A percentile compares a stretch with the other conserved stretches of the same genome.
Evolutionary conservation across 371 early-diverging fungal genomes (phyloP).

Genomic region (Actinomortierella ambigua): DNA sequence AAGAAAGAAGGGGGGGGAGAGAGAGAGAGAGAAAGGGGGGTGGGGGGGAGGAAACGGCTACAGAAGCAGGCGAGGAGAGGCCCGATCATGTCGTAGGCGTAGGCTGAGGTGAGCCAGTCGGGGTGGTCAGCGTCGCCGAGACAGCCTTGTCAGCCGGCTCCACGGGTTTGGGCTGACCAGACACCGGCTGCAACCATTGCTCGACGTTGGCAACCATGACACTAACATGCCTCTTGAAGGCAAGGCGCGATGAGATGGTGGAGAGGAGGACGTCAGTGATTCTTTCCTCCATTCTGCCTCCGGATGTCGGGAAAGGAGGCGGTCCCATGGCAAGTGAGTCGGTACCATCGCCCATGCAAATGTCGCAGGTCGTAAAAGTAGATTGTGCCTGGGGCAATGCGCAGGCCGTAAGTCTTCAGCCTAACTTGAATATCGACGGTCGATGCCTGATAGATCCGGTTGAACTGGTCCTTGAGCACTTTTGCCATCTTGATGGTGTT

Average conservation of each 20-base stretch:
- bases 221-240: constrained; percentile 2
- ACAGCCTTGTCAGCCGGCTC: too few relatives aligned
- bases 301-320: constrained; percentile 6
- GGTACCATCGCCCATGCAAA: constrained; percentile 5
- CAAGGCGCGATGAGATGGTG: constrained; percentile 2
- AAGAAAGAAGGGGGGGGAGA: neutral
- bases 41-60: too few relatives aligned
- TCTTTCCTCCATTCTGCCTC: constrained; percentile 1
- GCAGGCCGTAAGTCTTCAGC: constrained; percentile 7
- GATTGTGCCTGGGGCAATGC: constrained; percentile 4
- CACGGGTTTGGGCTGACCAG: too few relatives aligned
- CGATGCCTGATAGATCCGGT: too few relatives aligned
- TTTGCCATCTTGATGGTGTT: constrained; percentile 8
- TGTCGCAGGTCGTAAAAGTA: constrained; percentile 3
- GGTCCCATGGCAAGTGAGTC: constrained; percentile 6
- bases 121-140: too few relatives aligned
- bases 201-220: too few relatives aligned
- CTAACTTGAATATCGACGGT: neutral
- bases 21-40: too few relatives aligned
- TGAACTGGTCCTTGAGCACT: constrained; percentile 9
- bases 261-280: constrained; percentile 6
- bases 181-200: too few relatives aligned
- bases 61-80: too few relatives aligned
- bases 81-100: too few relatives aligned
- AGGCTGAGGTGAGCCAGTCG: too few relatives aligned